Evolutionary conservation across 2,329 filamentous ascomycete species (phyloP), one percentile per base, ranked within the genome.

Genomic region (Elsinoe fawcettii): DNA sequence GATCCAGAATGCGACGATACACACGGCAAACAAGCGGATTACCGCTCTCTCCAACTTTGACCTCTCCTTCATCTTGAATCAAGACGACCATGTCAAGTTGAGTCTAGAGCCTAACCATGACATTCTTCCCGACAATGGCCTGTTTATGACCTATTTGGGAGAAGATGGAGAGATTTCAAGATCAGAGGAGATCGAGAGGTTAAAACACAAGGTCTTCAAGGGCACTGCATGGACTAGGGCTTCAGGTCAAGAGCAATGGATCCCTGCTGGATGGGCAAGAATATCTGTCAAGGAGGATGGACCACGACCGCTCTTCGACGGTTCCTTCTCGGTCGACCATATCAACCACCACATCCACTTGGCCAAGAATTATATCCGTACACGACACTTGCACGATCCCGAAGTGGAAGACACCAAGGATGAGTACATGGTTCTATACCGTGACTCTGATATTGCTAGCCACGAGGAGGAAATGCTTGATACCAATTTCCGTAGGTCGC

Each of bases 41-140:
- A 85, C 93, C 67, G 85, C 90, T 51, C 77, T 87, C 58, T 92
- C 90, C 12, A 76, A 83, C 20, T 99, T 99, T 71, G 88, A 96
- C 66, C 75, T 99, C 60, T 85, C 82, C 27, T 96, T 99, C 70
- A 77, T 82, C 58, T 75, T 96, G 34, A 75, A 81, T 60, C 78
- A 80, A 55, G 75, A 80, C 60, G 80, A 90, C 62, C 81, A 83
- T 63, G 77, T 97, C 66, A 88, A 90, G 63, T 80, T 99, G 55
- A 80, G 82, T 57, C 80, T 99, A 51, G 85, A 93, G 69, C 93
- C 93, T 3, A 97, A 97, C 69, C 83, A 95, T 74, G 89, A 97
- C 72, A 84, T 97, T 59, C 77, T 99, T 46, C 81, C 86, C 56
- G 80, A 90, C 14, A 41, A 51, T 30, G 84, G 86, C 64, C 87